Evolutionary conservation across 768 basidiomycete genomes (phyloP), one percentile per base, ranked within the genome.

Genomic region (Symmetrospora coprosmae): DNA sequence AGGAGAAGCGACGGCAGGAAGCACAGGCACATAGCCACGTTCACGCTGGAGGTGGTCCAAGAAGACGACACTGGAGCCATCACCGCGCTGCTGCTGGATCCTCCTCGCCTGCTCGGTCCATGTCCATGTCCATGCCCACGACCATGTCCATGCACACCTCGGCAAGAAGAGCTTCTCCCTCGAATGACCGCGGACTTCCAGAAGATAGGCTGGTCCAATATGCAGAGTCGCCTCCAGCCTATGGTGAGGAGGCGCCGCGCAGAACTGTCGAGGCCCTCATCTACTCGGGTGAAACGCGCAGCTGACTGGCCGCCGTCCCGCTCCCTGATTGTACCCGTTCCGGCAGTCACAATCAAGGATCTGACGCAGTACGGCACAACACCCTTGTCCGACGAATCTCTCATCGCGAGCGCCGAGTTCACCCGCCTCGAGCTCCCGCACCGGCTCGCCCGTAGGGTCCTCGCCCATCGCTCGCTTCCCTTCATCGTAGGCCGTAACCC

Each of bases 401-500:
- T 67, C 39, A 55, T 67, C 14, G 62, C 61, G 2, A 55, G 50
- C n/a, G 66, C 66, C 4, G 66, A 67, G 45, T 43, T 60, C 25
- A 67, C 66, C 2, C 39, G 66, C 23, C 45, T 30, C 27, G 64
- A 67, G 53, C 43, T 67, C 0, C 47, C 65, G 14, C 64, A 56
- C 0, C 62, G 66, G 31, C 41, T 67, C 25, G 66, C 66, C 1
- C 43, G 66, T 16, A 27, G 66, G 31, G 35, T 39, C n/a, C 25
- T 51, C 25, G 34, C 59, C 49, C 65, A 67, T 34, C 52, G 62
- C 7, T 60, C 60, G 16, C 62, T 67, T 2, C 67, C 67, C 13
- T 66, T 65, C 65, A 62, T 67, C 9, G 64, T 64, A 7, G 65
- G 65, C 6, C 64, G 64, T 8, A 65, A 66, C 50, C 65, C 66